A percentile compares a stretch with the other conserved stretches of the same genome.
Conservation (phyloP, 139 green algal genomes). For the Auxenochlorella protothecoides region DNA sequence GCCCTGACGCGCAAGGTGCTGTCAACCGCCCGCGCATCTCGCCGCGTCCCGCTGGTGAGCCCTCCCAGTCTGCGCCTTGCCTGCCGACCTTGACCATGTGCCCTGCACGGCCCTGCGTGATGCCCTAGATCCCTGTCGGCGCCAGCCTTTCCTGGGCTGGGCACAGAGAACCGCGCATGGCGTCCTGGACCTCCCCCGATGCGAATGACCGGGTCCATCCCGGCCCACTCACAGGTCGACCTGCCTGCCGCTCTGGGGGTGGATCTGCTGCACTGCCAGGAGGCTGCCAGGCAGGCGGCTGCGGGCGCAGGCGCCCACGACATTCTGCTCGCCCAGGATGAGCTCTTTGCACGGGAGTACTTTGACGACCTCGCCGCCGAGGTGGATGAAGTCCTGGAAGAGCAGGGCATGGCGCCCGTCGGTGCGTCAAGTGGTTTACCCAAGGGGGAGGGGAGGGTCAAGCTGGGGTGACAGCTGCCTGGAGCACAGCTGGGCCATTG, state of each 20-base stretch:
- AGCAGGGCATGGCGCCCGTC: conserved; percentile 46
- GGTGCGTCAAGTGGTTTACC: background rate
- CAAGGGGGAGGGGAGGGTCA: background rate
- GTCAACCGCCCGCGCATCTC: conserved; percentile 39
- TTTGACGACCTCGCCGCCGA: conserved; percentile 75
- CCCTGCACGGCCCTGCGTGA: background rate
- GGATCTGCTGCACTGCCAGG: conserved; percentile 68
- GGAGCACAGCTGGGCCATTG: background rate
- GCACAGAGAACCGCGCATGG: too few species aligned
- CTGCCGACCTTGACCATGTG: background rate
- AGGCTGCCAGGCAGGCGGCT: conserved; percentile 27
- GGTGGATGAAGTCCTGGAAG: conserved; percentile 67
- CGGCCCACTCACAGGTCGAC: conserved; percentile 37
- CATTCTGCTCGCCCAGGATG: conserved; percentile 54
- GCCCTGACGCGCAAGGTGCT: conserved; percentile 46
- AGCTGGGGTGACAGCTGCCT: background rate
- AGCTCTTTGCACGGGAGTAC: conserved; percentile 75
- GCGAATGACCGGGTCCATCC: too few species aligned
- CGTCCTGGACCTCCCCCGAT: too few species aligned
- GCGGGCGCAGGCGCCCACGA: conserved; percentile 15
- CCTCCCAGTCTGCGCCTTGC: background rate
- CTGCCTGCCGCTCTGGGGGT: conserved; percentile 65
- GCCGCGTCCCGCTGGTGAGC: conserved; percentile 57
- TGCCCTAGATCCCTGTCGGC: background rate
- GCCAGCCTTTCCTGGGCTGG: too few species aligned